Evolutionary conservation across 768 basidiomycete genomes (phyloP), one percentile per base, ranked within the genome.

Genomic region (Pisolithus microcarpus): DNA sequence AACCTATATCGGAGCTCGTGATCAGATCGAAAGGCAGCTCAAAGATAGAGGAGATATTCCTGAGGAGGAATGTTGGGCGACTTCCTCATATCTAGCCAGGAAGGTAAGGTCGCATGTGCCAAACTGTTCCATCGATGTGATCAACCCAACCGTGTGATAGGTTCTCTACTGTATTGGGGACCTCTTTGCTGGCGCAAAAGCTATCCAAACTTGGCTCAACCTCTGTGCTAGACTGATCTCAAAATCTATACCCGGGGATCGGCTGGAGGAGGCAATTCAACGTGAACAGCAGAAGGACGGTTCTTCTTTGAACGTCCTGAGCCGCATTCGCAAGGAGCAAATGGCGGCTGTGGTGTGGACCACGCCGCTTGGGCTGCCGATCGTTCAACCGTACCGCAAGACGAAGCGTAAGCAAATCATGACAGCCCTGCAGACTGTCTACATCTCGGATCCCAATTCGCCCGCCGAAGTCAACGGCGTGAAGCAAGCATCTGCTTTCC

Each of bases 321-420:
- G 66, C 7, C 72, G 79, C 18, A 59, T 89, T 55, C 77, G 75
- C 62, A 87, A 86, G 69, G 92, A 95, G 63, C 88, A 93, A 65
- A 97, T 98, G 95, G 87, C 91, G 19, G 77, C 84, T 7, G 91
- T 99, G 5, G 84, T 94, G 26, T 99, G 96, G 96, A 96, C 93
- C 19, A 94, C 95, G 1, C 87, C 91, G 4, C 72, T 99, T n/a
- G 92, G 92, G 3, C 66, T 98, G 53, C 96, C 95, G 0, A 89
- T 99, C 58, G 91, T 95, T 0, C 96, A 99, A 66, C 95, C 94
- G 2, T 98, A 98, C 64, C 80, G 96, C 56, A 91, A 91, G 72
- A 66, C 73, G 1, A 81, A 81, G 58, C 75, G 87, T 58, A 90
- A 83, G 66, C 92, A 95, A 70, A 77, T 96, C 54, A 75, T 79